Conservation (phyloP, 768 basidiomycete genomes). For the Lyophyllum decastes region DNA sequence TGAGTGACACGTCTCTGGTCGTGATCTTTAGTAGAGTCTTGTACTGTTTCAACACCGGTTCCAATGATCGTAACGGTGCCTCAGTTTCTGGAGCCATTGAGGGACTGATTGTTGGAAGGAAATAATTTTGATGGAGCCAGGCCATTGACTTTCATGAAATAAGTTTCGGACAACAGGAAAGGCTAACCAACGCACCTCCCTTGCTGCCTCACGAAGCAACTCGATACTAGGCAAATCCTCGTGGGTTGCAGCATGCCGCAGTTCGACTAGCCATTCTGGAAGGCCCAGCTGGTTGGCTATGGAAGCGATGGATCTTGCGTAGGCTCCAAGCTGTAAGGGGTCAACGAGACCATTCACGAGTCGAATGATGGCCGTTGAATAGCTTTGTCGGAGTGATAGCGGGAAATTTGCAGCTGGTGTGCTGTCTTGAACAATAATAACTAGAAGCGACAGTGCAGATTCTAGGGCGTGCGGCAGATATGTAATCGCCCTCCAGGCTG, state of each 20-base stretch:
- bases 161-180: constrained; percentile 1
- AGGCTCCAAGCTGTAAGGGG: constrained; percentile 85
- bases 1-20: constrained; percentile 65
- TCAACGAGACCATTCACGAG: constrained; percentile 96
- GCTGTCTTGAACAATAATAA: constrained; percentile 58
- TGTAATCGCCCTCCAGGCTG: constrained; percentile 78
- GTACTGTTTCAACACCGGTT: constrained; percentile 73
- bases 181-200: constrained; percentile 49
- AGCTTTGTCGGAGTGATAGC: constrained; percentile 71
- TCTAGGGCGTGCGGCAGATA: constrained; percentile 83
- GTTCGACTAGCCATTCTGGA: constrained; percentile 87
- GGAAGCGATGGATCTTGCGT: constrained; percentile 87
- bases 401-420: constrained; percentile 25
- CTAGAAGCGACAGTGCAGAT: constrained; percentile 64
- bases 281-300: constrained; percentile 87
- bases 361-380: constrained; percentile 80
- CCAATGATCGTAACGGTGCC: constrained; percentile 51
- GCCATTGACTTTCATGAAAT: constrained; percentile 58
- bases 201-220: constrained; percentile 73
- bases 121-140: constrained; percentile 87
- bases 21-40: constrained; percentile 66
- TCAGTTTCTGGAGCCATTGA: constrained; percentile 34
- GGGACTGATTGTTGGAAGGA: constrained; percentile 72
- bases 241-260: constrained; percentile 94
- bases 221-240: constrained; percentile 89